A percentile compares a stretch with the other conserved stretches of the same genome.
phyloP scores from a whole-genome alignment of 768 basidiomycete genomes.

The Trametes punicea region DNA sequence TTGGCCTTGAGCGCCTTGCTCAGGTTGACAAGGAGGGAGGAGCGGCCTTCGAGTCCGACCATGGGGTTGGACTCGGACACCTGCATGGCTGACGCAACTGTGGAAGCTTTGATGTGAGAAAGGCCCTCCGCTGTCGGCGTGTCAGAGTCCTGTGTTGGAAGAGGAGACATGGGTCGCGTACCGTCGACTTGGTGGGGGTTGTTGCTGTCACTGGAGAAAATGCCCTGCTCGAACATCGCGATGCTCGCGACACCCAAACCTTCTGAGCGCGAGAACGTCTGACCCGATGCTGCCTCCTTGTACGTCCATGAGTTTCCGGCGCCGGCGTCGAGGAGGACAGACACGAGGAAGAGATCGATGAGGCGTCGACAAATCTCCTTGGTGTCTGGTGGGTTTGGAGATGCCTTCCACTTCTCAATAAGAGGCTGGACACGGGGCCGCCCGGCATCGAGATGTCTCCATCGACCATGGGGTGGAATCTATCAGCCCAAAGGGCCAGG shows the following conservation, averaged over 20 bases:
- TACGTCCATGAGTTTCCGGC: slow-evolving; percentile 85
- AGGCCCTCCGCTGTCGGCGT: slow-evolving; percentile 61
- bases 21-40: slow-evolving; percentile 71
- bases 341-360: slow-evolving; percentile 86
- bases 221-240: slow-evolving; percentile 81
- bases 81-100: slow-evolving; percentile 71
- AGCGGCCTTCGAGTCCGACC: slow-evolving; percentile 86
- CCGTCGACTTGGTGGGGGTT: slow-evolving; percentile 81
- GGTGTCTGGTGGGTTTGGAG: slow-evolving; percentile 39
- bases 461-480: slow-evolving; percentile 88
- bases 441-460: slow-evolving; percentile 83
- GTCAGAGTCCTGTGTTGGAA: neutral
- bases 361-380: slow-evolving; percentile 69
- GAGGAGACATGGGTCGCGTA: slow-evolving; percentile 33
- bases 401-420: slow-evolving; percentile 51
- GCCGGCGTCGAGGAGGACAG: slow-evolving; percentile 92
- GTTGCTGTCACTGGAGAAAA: slow-evolving; percentile 66
- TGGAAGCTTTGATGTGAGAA: slow-evolving; percentile 54
- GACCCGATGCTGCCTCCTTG: slow-evolving; percentile 52
- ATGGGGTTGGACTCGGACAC: slow-evolving; percentile 77
- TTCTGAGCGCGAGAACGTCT: slow-evolving; percentile 62
- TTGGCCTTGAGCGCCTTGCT: slow-evolving; percentile 63
- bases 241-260: slow-evolving; percentile 89
- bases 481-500: too few relatives aligned
- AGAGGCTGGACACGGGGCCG: slow-evolving; percentile 60